phyloP scores from a whole-genome alignment of 192 early-diverging fungal genomes.

The Geosiphon pyriformis region DNA sequence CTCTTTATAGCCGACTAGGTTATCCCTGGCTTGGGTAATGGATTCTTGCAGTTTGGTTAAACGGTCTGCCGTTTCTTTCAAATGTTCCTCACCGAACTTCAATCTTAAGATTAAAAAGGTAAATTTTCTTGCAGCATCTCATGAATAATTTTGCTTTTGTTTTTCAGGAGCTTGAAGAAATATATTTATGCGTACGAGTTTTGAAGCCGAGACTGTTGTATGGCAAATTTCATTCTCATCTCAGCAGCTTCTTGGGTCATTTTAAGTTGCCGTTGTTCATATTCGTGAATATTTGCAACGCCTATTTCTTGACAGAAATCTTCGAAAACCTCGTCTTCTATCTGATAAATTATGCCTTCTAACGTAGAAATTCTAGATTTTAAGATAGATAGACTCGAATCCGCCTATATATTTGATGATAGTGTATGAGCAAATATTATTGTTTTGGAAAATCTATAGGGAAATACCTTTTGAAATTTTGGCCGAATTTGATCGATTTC shows the following conservation, averaged over 20 bases:
- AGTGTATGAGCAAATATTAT: slow-evolving; percentile 18
- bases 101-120: slow-evolving; percentile 41
- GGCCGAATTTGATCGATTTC: slow-evolving; percentile 32
- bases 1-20: slow-evolving; percentile 36
- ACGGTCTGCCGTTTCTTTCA: slow-evolving; percentile 55
- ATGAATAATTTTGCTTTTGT: too few relatives aligned
- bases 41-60: slow-evolving; percentile 49
- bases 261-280: slow-evolving; percentile 70
- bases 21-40: slow-evolving; percentile 34
- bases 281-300: slow-evolving; percentile 78
- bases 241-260: slow-evolving; percentile 69
- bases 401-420: background rate
- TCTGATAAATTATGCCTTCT: slow-evolving; percentile 30
- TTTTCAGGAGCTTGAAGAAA: background rate
- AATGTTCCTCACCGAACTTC: slow-evolving; percentile 70
- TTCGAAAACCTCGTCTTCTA: slow-evolving; percentile 67
- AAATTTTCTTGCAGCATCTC: too few relatives aligned
- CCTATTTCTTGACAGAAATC: slow-evolving; percentile 72
- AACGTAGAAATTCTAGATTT: slow-evolving; percentile 35
- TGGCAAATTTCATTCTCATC: slow-evolving; percentile 68
- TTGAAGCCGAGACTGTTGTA: slow-evolving; percentile 69
- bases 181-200: slow-evolving; percentile 45
- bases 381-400: slow-evolving; percentile 42
- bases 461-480: slow-evolving; percentile 26
- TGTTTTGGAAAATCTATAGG: slow-evolving; percentile 21